These are phyloP conservation scores for Tilletia setariae DNA, from an alignment of 1,284 basidiomycete genomes.

Conservation along the genomic window DNA sequence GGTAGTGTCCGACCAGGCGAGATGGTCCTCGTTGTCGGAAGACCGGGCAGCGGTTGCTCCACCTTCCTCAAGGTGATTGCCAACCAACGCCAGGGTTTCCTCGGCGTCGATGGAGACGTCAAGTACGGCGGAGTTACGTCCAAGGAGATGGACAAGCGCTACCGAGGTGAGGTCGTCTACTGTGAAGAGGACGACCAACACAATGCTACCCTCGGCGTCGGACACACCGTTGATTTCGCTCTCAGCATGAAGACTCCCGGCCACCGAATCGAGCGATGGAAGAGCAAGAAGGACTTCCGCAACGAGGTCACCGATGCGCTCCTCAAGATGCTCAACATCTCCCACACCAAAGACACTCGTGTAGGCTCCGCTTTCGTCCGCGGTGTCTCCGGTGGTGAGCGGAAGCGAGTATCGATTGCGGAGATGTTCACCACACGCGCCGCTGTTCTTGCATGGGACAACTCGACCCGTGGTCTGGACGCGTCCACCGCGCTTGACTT, in stretches of 20 bases:
- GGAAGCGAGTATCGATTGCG: slow-evolving; percentile 68
- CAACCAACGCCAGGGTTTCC: slow-evolving; percentile 66
- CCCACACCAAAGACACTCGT: slow-evolving; percentile 71
- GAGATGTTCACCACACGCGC: slow-evolving; percentile 64
- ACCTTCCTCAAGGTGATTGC: slow-evolving; percentile 71
- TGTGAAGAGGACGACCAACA: slow-evolving; percentile 71
- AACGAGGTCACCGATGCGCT: slow-evolving; percentile 61
- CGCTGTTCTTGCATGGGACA: slow-evolving; percentile 70
- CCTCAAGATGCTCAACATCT: slow-evolving; percentile 69
- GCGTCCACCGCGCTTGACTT: slow-evolving; percentile 79
- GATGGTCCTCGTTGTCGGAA: slow-evolving; percentile 65
- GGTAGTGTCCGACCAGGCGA: slow-evolving; percentile 42
- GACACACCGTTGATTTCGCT: slow-evolving; percentile 41
- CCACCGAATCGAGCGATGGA: slow-evolving; percentile 19
- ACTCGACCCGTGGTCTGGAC: slow-evolving; percentile 70
- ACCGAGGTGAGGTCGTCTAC: slow-evolving; percentile 78
- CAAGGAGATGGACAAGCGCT: slow-evolving; percentile 59
- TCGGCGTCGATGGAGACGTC: slow-evolving; percentile 65
- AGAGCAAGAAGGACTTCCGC: slow-evolving; percentile 58
- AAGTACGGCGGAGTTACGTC: slow-evolving; percentile 66
- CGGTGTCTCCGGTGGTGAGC: slow-evolving; percentile 67
- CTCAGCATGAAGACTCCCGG: slow-evolving; percentile 55
- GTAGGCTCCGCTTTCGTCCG: slow-evolving; percentile 70
- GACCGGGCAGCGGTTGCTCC: slow-evolving; percentile 74
- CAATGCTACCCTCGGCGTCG: slow-evolving; percentile 70